Percentiles rank a stretch among this genome's conserved stretches.
Evolutionary conservation across 768 basidiomycete species (phyloP).

Genomic region (Trametes gibbosa): DNA sequence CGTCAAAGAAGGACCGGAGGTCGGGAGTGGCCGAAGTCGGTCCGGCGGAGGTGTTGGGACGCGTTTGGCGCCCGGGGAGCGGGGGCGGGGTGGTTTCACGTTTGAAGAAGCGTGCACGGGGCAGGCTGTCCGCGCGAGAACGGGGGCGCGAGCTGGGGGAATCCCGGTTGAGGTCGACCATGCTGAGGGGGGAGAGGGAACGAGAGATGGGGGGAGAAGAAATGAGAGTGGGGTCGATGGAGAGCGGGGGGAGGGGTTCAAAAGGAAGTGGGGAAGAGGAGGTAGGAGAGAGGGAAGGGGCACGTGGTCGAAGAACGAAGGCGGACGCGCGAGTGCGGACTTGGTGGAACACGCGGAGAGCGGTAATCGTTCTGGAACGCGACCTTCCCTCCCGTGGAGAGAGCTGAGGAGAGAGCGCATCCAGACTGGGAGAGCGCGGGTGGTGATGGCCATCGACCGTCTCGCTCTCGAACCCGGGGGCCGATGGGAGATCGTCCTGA

Average conservation of each 20-base stretch:
- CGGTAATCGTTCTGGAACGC: conserved; percentile 20
- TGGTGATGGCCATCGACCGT: conserved; percentile 9
- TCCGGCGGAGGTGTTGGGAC: conserved; percentile 8
- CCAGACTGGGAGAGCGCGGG: conserved; percentile 5
- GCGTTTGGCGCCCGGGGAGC: background rate
- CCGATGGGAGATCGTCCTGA: conserved; percentile 5
- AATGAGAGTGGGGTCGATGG: conserved; percentile 12
- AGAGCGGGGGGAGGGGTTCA: conserved; percentile 14
- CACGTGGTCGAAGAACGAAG: conserved; percentile 24
- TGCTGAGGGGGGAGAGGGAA: conserved; percentile 12
- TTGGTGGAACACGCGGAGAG: conserved; percentile 22
- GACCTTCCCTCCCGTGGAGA: conserved; percentile 7
- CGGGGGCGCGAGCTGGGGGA: conserved; percentile 10
- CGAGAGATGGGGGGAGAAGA: conserved; percentile 7
- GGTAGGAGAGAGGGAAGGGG: conserved; percentile 10
- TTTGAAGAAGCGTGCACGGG: conserved; percentile 14
- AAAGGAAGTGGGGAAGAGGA: conserved; percentile 13
- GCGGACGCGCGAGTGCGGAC: conserved; percentile 29
- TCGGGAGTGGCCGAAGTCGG: conserved; percentile 1
- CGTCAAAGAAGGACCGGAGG: conserved; percentile 20
- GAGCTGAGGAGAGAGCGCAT: background rate
- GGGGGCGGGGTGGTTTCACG: conserved; percentile 11
- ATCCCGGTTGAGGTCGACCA: conserved; percentile 12
- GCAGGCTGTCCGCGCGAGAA: conserved; percentile 12
- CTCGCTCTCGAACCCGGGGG: conserved; percentile 17